Conservation (phyloP, 768 basidiomycete species). For the Mycena alexandri region DNA sequence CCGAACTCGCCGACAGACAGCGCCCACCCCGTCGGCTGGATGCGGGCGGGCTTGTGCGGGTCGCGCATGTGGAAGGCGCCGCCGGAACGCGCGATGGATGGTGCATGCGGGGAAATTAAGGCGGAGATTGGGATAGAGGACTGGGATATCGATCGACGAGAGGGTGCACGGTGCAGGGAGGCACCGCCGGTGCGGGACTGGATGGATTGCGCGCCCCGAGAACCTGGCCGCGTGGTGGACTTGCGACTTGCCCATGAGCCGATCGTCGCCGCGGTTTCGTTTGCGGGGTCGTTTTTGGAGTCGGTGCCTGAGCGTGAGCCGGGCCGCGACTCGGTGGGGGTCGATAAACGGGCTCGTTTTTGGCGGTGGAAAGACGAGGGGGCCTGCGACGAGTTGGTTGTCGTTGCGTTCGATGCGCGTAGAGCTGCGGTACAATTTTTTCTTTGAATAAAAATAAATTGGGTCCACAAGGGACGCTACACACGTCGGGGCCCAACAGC, state of each 20-base stretch:
- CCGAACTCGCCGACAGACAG: conserved; percentile 52
- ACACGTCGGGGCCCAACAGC: conserved; percentile 32
- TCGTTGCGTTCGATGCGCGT: conserved; percentile 34
- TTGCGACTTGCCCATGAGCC: conserved; percentile 36
- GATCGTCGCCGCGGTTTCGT: conserved; percentile 31
- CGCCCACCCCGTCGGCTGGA: conserved; percentile 57
- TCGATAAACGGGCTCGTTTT: conserved; percentile 37
- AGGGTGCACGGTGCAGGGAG: conserved; percentile 34
- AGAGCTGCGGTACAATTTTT: conserved; percentile 23
- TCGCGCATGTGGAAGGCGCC: conserved; percentile 68
- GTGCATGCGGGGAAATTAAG: conserved; percentile 65
- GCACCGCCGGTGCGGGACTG: conserved; percentile 25
- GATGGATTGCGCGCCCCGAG: conserved; percentile 29
- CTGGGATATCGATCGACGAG: conserved; percentile 35
- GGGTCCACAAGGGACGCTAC: conserved; percentile 1
- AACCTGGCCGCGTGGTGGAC: conserved; percentile 15
- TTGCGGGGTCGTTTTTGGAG: conserved; percentile 7
- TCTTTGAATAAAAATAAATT: conserved; percentile 8
- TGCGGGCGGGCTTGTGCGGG: conserved; percentile 57
- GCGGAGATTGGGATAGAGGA: conserved; percentile 38
- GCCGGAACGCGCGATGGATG: conserved; percentile 56
- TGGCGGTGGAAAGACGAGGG: conserved; percentile 39
- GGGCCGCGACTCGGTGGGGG: conserved; percentile 28
- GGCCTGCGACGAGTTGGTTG: conserved; percentile 28
- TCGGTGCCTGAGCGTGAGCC: conserved; percentile 26